These are phyloP conservation scores for Coemansia sp. DNA, from an alignment of 192 early-diverging fungal species.

Conservation along the genomic window DNA sequence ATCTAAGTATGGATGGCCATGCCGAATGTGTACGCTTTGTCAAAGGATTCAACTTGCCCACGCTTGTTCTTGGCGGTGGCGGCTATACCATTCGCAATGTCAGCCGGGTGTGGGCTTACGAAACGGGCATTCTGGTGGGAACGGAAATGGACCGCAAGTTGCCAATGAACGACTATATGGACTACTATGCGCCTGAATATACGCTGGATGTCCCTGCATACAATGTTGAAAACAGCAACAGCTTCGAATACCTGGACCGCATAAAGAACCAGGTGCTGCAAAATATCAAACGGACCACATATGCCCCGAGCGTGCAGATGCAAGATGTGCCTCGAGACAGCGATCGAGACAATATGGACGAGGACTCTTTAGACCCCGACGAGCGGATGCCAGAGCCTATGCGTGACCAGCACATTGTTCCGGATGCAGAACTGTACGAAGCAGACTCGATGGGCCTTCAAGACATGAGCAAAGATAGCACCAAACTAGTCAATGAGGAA, in stretches of 20 bases:
- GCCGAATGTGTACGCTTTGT: conserved; percentile 92
- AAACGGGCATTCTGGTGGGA: conserved; percentile 81
- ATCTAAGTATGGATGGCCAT: conserved; percentile 90
- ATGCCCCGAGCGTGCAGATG: conserved; percentile 63
- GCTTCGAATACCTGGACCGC: conserved; percentile 78
- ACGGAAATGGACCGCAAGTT: conserved; percentile 69
- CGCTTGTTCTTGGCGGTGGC: conserved; percentile 92
- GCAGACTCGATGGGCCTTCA: conserved; percentile 47
- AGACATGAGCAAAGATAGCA: conserved; percentile 28
- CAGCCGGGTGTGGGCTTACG: conserved; percentile 91
- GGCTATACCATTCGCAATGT: conserved; percentile 98
- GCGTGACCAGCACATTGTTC: conserved; percentile 52
- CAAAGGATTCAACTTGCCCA: conserved; percentile 84
- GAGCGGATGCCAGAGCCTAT: conserved; percentile 47
- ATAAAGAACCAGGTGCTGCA: conserved; percentile 59
- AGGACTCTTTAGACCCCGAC: conserved; percentile 49
- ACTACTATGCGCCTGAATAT: conserved; percentile 94
- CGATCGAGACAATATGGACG: conserved; percentile 40
- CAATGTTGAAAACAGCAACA: conserved; percentile 87
- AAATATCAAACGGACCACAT: conserved; percentile 60
- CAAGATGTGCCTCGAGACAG: conserved; percentile 51
- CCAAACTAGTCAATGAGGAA: conserved; percentile 48
- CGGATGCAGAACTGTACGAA: conserved; percentile 53
- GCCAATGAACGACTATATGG: conserved; percentile 87
- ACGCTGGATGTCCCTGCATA: conserved; percentile 81